Base-by-base conservation (phyloP, 352 stramenopile species). In the Lagenidium giganteum region DNA sequence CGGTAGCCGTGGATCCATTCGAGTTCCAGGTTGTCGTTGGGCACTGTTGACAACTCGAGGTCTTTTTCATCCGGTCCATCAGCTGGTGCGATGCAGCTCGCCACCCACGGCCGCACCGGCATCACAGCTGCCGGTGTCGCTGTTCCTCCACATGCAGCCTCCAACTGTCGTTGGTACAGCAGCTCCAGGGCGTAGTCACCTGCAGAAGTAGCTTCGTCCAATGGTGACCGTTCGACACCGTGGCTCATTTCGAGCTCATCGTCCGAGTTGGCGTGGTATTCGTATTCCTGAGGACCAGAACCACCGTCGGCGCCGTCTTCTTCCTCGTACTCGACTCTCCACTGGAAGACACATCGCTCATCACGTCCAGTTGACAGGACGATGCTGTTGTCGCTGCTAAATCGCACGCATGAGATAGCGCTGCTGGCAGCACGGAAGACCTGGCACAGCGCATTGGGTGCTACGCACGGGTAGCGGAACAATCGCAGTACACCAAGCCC, bases 1-100 rank as follows among this genome's bases (percentile, higher is more conserved):
- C 87, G 76, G 52, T 96, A 96, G 7, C 94, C 92, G 47, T 98
- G 89, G 12, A 98, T 78, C 72, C 81, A 96, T 47, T 98, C 93
- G 11, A 98, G 72, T 25, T 95, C 77, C 9, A 98, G 62, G 16
- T 81, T 79, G 37, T 95, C 79, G 42, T 67, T 65, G 5, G 83
- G 79, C 8, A 89, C 69, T 3, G 63, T 74, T 18, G 68, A 82
- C 25, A 84, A 47, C 36, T 83, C 57, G 13, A 72, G 44, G 16
- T 83, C 54, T 2, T 44, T 64, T 39, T 85, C 70, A 24, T 82
- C 69, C 4, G 71, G 67, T 9, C 64, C 56, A 11, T 78, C 63
- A 0, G 70, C 47, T 17, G 75, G 70, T 1, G 79, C 64, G 23
- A 83, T 64, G 18, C 57, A 55, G 35, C 67, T 66, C 9, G 60